phyloP scores from a whole-genome alignment of 73 alveolate species.

The Paramecium caudatum region DNA sequence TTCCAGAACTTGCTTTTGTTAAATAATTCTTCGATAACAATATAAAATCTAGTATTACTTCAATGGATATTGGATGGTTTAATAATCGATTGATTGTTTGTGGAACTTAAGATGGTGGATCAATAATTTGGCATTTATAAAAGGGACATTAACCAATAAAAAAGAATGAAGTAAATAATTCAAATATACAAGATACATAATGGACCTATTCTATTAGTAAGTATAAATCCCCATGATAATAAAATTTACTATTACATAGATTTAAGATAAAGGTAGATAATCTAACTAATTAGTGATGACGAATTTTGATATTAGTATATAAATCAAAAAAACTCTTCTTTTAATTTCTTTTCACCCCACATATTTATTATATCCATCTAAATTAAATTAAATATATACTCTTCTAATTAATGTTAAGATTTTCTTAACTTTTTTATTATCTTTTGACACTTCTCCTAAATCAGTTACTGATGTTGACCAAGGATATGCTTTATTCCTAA shows the following conservation, averaged over 20 bases:
- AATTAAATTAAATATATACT: neutral
- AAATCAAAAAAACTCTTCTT: constrained; percentile 49
- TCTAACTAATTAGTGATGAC: neutral
- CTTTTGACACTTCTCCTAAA: constrained; percentile 6
- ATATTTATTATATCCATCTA: constrained; percentile 15
- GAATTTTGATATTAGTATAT: neutral
- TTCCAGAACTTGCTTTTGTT: neutral
- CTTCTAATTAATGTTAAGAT: constrained; percentile 45
- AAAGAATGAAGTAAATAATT: too few species aligned
- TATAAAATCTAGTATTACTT: neutral
- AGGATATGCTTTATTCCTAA: constrained; percentile 56
- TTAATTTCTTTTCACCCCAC: constrained; percentile 55
- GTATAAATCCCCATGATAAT: neutral
- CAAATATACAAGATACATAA: neutral
- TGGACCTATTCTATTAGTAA: neutral
- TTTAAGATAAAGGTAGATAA: neutral
- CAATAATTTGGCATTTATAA: constrained; percentile 23
- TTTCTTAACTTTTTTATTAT: constrained; percentile 1
- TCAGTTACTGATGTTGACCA: constrained; percentile 64
- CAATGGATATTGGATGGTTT: neutral
- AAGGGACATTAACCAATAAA: neutral
- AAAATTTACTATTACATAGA: neutral
- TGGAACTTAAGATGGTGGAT: neutral
- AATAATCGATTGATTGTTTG: constrained; percentile 1
- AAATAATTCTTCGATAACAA: neutral